These are phyloP conservation scores for Thermoascus crustaceus DNA, from an alignment of 2,329 filamentous ascomycete genomes.

Conservation along the genomic window DNA sequence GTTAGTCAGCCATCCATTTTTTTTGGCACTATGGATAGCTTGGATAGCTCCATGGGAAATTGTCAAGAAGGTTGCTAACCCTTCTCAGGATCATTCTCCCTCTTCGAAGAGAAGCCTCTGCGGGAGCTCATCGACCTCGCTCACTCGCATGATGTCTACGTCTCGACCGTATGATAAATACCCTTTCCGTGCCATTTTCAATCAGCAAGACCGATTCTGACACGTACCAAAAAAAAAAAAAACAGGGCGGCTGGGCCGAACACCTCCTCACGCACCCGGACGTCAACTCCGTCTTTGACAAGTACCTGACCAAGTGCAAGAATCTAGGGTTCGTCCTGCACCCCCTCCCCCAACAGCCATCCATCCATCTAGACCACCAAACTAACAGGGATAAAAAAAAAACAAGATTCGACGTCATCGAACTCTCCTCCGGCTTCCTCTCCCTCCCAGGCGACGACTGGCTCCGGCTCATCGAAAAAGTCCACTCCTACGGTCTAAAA, in stretches of 20 bases:
- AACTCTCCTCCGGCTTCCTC: slow-evolving; percentile 47
- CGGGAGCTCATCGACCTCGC: slow-evolving; percentile 44
- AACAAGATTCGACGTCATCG: slow-evolving; percentile 45
- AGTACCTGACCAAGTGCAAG: slow-evolving; percentile 46
- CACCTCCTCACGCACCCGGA: slow-evolving; percentile 45
- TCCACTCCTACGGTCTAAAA: slow-evolving; percentile 41
- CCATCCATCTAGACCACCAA: background rate
- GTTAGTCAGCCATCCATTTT: too few relatives aligned
- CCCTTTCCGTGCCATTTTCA: background rate
- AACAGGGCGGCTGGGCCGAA: slow-evolving; percentile 47
- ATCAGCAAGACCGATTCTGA: background rate
- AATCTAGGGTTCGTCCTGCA: slow-evolving; percentile 40
- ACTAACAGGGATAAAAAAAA: too few relatives aligned
- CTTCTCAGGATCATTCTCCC: slow-evolving; percentile 39
- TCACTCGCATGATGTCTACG: slow-evolving; percentile 43
- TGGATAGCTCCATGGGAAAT: too few relatives aligned
- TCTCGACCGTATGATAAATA: slow-evolving; percentile 42
- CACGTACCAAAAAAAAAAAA: background rate
- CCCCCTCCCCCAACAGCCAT: too few relatives aligned
- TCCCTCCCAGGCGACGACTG: slow-evolving; percentile 48
- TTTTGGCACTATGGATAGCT: too few relatives aligned
- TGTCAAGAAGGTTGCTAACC: background rate
- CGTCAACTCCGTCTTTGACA: slow-evolving; percentile 39
- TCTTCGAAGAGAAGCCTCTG: slow-evolving; percentile 41
- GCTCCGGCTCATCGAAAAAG: slow-evolving; percentile 43